These are phyloP conservation scores for Tolypocladium amazonense DNA, from an alignment of 2,329 filamentous ascomycete genomes.

Conservation along the genomic window DNA sequence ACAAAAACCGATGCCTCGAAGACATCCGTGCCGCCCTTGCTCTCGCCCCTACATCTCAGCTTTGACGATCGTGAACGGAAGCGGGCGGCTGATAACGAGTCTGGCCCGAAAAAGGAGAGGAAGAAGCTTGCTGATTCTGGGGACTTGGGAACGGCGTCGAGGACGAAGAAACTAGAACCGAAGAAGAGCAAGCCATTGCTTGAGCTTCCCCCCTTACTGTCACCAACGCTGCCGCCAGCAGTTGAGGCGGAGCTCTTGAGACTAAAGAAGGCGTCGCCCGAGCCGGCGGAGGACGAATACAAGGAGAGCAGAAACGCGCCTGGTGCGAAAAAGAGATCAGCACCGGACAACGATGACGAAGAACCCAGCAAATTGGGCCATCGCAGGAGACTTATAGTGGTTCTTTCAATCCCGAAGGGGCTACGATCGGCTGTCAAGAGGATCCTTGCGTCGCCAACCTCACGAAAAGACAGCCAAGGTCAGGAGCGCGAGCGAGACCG, in stretches of 20 bases:
- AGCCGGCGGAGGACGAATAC: conserved; percentile 8
- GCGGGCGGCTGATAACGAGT: conserved; percentile 12
- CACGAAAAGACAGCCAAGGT: conserved; percentile 24
- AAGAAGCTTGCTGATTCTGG: conserved; percentile 17
- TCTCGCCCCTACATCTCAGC: conserved; percentile 40
- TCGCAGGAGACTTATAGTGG: conserved; percentile 28
- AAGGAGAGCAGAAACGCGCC: conserved; percentile 11
- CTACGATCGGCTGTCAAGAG: conserved; percentile 32
- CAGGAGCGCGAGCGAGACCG: conserved; percentile 10
- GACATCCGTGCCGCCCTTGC: conserved; percentile 35
- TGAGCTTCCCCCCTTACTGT: conserved; percentile 39
- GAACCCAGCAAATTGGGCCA: conserved; percentile 13
- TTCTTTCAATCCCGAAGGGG: conserved; percentile 37
- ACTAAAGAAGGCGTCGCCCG: conserved; percentile 19
- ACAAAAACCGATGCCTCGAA: conserved; percentile 28
- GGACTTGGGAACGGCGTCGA: conserved; percentile 18
- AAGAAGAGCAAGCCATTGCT: conserved; percentile 28
- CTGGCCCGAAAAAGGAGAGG: conserved; percentile 16
- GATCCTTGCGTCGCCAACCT: conserved; percentile 31
- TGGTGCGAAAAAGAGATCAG: conserved; percentile 15
- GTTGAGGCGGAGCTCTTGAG: conserved; percentile 31
- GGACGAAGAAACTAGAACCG: conserved; percentile 16
- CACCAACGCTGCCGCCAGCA: conserved; percentile 42
- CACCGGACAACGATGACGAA: conserved; percentile 20
- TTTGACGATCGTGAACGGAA: conserved; percentile 24